Percentiles rank a stretch among this genome's conserved stretches.
Evolutionary conservation across 352 stramenopile species (phyloP).

Genomic region (Phytophthora citricola): DNA sequence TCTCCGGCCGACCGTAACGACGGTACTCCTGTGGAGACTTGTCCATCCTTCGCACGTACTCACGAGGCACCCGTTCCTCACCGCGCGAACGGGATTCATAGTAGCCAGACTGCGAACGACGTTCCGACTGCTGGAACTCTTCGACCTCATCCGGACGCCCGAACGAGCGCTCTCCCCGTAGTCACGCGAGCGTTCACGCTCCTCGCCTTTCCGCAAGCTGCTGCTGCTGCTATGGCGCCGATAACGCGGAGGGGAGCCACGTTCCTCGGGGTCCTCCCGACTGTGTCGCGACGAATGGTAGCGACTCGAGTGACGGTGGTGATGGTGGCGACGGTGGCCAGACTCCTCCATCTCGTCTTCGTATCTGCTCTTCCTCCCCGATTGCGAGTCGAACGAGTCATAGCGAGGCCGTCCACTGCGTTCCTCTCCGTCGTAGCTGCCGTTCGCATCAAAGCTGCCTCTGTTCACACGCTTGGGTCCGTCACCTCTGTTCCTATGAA

Average conservation of each 20-base stretch:
- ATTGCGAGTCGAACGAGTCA: conserved; percentile 36
- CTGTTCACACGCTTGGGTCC: conserved; percentile 24
- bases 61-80: conserved; percentile 28
- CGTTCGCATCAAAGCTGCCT: conserved; percentile 27
- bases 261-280: conserved; percentile 37
- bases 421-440: conserved; percentile 26
- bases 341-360: conserved; percentile 35
- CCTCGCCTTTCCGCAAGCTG: conserved; percentile 35
- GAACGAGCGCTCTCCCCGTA: conserved; percentile 29
- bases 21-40: conserved; percentile 32
- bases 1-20: conserved; percentile 36
- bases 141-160: conserved; percentile 23
- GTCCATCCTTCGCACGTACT: conserved; percentile 32
- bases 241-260: conserved; percentile 30
- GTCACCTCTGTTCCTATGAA: conserved; percentile 32
- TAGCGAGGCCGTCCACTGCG: conserved; percentile 19
- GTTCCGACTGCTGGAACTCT: conserved; percentile 26
- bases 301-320: conserved; percentile 35
- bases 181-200: conserved; percentile 33
- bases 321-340: conserved; percentile 24
- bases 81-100: conserved; percentile 26
- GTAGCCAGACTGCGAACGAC: conserved; percentile 19
- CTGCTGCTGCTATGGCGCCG: conserved; percentile 33
- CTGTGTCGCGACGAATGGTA: conserved; percentile 39
- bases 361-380: conserved; percentile 21